A percentile compares a stretch with the other conserved stretches of the same genome.
Evolutionary conservation across 2,329 filamentous ascomycete species (phyloP).

Genomic region (Aureobasidium musti): DNA sequence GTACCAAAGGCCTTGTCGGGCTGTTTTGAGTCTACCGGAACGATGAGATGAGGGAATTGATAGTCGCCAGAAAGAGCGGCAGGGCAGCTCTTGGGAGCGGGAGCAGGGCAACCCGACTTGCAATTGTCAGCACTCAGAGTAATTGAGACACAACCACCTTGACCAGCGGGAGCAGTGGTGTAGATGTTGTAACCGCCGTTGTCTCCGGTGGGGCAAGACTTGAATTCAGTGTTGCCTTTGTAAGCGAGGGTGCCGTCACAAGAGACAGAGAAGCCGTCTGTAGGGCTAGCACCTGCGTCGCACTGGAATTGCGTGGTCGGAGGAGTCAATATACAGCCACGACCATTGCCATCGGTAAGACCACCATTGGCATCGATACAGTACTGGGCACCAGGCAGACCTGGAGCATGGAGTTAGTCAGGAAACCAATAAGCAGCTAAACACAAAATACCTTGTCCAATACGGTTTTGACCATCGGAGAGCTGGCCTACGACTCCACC

Average conservation of each 20-base stretch:
- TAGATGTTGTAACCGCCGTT: slow-evolving; percentile 60
- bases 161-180: slow-evolving; percentile 44
- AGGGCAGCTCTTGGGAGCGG: slow-evolving; percentile 31
- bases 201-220: slow-evolving; percentile 61
- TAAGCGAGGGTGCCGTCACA: slow-evolving; percentile 57
- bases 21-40: slow-evolving; percentile 58
- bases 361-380: slow-evolving; percentile 56
- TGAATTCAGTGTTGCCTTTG: slow-evolving; percentile 57
- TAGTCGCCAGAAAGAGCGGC: slow-evolving; percentile 30
- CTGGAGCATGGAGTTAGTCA: slow-evolving; percentile 23
- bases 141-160: slow-evolving; percentile 55
- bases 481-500: slow-evolving; percentile 62
- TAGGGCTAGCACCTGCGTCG: slow-evolving; percentile 55
- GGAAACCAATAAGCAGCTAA: not conserved
- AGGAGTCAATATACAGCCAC: slow-evolving; percentile 65
- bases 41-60: slow-evolving; percentile 62
- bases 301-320: slow-evolving; percentile 64
- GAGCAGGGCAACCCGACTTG: slow-evolving; percentile 43
- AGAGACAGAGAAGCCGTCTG: slow-evolving; percentile 58
- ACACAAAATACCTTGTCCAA: slow-evolving; percentile 41
- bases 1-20: slow-evolving; percentile 58
- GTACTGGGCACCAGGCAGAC: slow-evolving; percentile 53
- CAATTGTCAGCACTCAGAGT: slow-evolving; percentile 49
- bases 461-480: slow-evolving; percentile 62
- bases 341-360: slow-evolving; percentile 58